A percentile compares a stretch with the other conserved stretches of the same genome.
phyloP scores from a whole-genome alignment of 2,329 filamentous ascomycete genomes.

The Podosphaera fusca region DNA sequence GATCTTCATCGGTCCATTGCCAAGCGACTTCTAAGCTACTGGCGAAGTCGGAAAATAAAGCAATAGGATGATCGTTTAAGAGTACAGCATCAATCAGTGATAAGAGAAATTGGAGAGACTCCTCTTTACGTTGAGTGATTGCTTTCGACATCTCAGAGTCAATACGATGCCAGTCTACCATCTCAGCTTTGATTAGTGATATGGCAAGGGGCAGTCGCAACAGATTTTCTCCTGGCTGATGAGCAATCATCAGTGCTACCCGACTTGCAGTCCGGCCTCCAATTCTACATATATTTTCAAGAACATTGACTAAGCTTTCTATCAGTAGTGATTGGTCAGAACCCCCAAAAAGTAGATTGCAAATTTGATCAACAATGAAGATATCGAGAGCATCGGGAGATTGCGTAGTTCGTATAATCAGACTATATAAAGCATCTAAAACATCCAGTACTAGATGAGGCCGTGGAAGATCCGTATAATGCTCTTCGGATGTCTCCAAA shows the following conservation, averaged over 20 bases:
- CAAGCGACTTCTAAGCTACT: slow-evolving; percentile 62
- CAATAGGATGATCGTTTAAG: slow-evolving; percentile 53
- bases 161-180: slow-evolving; percentile 39
- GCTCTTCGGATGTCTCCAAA: slow-evolving; percentile 30
- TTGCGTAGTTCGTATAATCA: slow-evolving; percentile 39
- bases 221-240: slow-evolving; percentile 31
- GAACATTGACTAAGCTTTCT: slow-evolving; percentile 37
- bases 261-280: slow-evolving; percentile 27
- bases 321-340: slow-evolving; percentile 29
- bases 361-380: slow-evolving; percentile 36
- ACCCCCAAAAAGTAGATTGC: slow-evolving; percentile 28
- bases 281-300: slow-evolving; percentile 37
- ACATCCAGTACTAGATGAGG: slow-evolving; percentile 37
- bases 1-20: slow-evolving; percentile 56
- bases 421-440: slow-evolving; percentile 35
- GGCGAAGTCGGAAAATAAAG: slow-evolving; percentile 67
- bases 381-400: slow-evolving; percentile 35
- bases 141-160: slow-evolving; percentile 53
- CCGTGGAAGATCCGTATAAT: slow-evolving; percentile 34
- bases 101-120: slow-evolving; percentile 58
- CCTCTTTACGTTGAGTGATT: slow-evolving; percentile 44
- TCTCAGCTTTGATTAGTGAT: slow-evolving; percentile 33
- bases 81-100: slow-evolving; percentile 58
- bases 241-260: slow-evolving; percentile 31
- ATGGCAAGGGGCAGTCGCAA: slow-evolving; percentile 33